Percentiles rank a stretch among this genome's conserved stretches.
Evolutionary conservation across 352 stramenopile genomes (phyloP).

Genomic region (Lagenidium giganteum): DNA sequence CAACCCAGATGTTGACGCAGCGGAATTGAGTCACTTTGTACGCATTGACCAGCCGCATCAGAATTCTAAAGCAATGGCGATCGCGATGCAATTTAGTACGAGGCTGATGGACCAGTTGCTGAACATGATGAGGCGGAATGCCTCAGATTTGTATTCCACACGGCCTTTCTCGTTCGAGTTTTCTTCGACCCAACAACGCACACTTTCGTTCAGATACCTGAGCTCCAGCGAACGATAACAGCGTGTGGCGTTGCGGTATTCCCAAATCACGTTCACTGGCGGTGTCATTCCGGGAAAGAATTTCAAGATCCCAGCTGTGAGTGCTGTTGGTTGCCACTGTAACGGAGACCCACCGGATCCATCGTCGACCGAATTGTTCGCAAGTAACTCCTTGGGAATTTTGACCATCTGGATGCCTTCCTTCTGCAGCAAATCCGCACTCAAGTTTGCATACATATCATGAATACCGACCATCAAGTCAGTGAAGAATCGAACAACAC

Average conservation of each 20-base stretch:
- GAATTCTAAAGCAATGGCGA: constrained; percentile 6
- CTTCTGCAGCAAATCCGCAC: not conserved
- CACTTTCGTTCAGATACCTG: constrained; percentile 12
- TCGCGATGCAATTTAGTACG: constrained; percentile 11
- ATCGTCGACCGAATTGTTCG: too few relatives aligned
- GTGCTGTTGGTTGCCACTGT: constrained; percentile 7
- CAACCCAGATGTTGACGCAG: constrained; percentile 9
- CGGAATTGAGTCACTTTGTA: constrained; percentile 9
- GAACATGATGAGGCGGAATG: constrained; percentile 11
- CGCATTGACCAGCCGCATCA: constrained; percentile 3
- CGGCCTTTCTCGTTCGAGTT: constrained; percentile 3
- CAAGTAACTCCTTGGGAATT: too few relatives aligned
- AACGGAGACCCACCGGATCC: constrained; percentile 1
- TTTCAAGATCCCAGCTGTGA: constrained; percentile 7
- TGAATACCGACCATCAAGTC: constrained; percentile 7
- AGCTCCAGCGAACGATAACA: constrained; percentile 13
- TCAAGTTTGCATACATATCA: constrained; percentile 1
- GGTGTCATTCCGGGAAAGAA: too few relatives aligned
- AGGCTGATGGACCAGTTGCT: constrained; percentile 17
- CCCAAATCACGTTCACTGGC: too few relatives aligned
- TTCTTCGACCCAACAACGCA: constrained; percentile 15
- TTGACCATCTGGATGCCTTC: too few relatives aligned
- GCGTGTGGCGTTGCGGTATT: constrained; percentile 7
- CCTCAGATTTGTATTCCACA: constrained; percentile 10
- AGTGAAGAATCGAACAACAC: constrained; percentile 2